Conservation (phyloP, 2,329 filamentous ascomycete species). For the Fonsecaea pedrosoi region DNA sequence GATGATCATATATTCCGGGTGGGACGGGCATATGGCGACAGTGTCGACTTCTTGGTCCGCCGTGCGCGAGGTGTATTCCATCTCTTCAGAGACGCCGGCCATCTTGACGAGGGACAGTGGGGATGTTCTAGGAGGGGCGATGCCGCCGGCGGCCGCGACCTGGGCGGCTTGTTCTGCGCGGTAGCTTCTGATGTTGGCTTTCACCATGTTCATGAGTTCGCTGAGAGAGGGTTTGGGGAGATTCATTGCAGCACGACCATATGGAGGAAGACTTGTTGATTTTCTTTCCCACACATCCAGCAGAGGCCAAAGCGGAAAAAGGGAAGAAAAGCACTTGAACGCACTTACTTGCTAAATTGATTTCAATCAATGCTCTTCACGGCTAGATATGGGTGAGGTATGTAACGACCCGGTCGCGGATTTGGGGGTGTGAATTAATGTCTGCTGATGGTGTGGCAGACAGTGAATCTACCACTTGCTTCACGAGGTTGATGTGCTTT, state of each 20-base stretch:
- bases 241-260: constrained; percentile 17
- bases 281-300: no score
- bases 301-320: not conserved
- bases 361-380: not conserved
- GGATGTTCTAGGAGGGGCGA: not conserved
- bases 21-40: constrained; percentile 34
- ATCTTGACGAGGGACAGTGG: constrained; percentile 12
- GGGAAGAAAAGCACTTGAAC: not conserved
- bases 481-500: not conserved
- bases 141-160: not conserved
- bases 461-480: not conserved
- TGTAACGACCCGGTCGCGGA: not conserved
- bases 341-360: not conserved
- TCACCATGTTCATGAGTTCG: constrained; percentile 26
- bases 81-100: constrained; percentile 8
- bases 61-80: constrained; percentile 28
- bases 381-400: not conserved
- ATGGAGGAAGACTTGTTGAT: not conserved
- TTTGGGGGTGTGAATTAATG: not conserved
- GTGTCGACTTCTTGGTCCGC: constrained; percentile 36
- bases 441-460: not conserved
- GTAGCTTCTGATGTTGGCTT: constrained; percentile 26
- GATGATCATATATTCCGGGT: constrained; percentile 37
- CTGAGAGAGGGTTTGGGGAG: constrained; percentile 21
- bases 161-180: constrained; percentile 15